Conservation (phyloP, 2,329 filamentous ascomycete species). For the Zymoseptoria brevis region DNA sequence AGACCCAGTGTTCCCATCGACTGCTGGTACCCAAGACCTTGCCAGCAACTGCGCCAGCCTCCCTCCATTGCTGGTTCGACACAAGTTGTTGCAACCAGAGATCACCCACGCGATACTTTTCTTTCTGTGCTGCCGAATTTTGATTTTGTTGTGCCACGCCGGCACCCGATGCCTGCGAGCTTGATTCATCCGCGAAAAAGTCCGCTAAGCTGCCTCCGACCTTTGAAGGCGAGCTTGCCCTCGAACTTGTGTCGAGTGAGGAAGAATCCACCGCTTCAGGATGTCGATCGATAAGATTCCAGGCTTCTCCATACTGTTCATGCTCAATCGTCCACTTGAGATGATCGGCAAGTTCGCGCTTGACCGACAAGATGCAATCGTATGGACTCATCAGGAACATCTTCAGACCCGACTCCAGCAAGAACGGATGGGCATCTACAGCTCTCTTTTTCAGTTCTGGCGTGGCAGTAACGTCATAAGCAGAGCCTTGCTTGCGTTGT, state of each 20-base stretch:
- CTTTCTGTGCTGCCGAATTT: constrained; percentile 61
- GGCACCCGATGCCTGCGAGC: constrained; percentile 39
- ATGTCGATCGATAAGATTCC: constrained; percentile 81
- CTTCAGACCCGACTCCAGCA: constrained; percentile 55
- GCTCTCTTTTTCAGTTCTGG: constrained; percentile 20
- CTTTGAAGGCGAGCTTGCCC: constrained; percentile 38
- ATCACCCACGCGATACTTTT: constrained; percentile 86
- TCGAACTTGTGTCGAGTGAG: constrained; percentile 30
- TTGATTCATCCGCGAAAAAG: constrained; percentile 53
- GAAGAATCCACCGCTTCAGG: constrained; percentile 55
- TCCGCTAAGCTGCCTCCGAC: constrained; percentile 24
- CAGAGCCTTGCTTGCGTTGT: constrained; percentile 31
- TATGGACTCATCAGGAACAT: constrained; percentile 96
- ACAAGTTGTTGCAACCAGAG: constrained; percentile 87
- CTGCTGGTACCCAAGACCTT: constrained; percentile 72
- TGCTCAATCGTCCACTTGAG: constrained; percentile 77
- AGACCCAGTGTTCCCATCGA: constrained; percentile 93
- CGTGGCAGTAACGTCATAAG: constrained; percentile 21
- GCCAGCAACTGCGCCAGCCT: constrained; percentile 71
- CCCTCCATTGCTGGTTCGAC: constrained; percentile 62
- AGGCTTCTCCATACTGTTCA: constrained; percentile 73
- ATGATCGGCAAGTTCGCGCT: constrained; percentile 78
- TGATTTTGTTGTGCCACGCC: constrained; percentile 34
- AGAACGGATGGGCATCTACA: constrained; percentile 39
- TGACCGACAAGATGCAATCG: constrained; percentile 87